A percentile compares a stretch with the other conserved stretches of the same genome.
phyloP scores from a whole-genome alignment of 2,329 filamentous ascomycete species.

The Arthrocladium fulminans region DNA sequence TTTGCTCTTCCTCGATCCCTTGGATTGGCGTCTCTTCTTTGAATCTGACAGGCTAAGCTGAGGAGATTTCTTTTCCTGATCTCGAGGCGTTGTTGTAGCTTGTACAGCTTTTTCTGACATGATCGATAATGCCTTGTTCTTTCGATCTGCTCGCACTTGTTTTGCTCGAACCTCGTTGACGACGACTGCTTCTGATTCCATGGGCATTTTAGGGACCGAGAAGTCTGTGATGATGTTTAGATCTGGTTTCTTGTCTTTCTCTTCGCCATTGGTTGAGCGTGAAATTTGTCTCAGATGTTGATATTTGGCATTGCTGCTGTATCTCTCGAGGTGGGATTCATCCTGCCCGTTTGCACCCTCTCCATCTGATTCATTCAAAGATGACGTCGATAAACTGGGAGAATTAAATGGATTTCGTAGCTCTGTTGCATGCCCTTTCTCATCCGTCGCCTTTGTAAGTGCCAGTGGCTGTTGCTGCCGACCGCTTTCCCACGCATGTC shows the following conservation, averaged over 20 bases:
- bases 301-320: constrained; percentile 14
- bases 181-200: constrained; percentile 13
- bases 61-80: neutral
- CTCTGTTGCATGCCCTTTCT: neutral
- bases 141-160: constrained; percentile 14
- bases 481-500: neutral
- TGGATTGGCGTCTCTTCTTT: constrained; percentile 10
- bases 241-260: constrained; percentile 24
- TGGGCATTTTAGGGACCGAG: constrained; percentile 13
- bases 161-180: constrained; percentile 19
- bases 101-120: constrained; percentile 4
- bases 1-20: constrained; percentile 19
- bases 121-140: constrained; percentile 6
- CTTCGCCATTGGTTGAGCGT: neutral
- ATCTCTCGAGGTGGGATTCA: constrained; percentile 22
- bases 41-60: neutral
- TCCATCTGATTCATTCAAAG: constrained; percentile 7
- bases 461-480: neutral
- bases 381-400: neutral
- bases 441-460: neutral
- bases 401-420: constrained; percentile 9
- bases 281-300: neutral
- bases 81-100: neutral
- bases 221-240: constrained; percentile 38
- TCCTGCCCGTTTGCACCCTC: constrained; percentile 17